Conservation (phyloP, 257 asterid genomes). For the Voacanga thouarsii region DNA sequence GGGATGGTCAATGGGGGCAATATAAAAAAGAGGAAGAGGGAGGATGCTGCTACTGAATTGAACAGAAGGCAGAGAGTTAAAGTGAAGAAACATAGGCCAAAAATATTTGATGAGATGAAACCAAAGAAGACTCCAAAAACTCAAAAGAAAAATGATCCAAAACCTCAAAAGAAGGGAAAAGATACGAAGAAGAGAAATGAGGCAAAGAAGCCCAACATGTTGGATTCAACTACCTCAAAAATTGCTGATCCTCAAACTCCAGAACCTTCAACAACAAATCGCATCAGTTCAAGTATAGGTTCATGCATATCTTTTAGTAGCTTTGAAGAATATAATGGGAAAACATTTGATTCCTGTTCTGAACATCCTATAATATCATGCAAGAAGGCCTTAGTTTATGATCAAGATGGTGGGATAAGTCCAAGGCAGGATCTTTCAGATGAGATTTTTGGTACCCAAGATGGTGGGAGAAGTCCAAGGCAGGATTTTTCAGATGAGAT, state of each 20-base stretch:
- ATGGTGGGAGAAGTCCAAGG: neutral
- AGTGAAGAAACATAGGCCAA: constrained; percentile 1
- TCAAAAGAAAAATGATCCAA: neutral
- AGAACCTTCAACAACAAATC: neutral
- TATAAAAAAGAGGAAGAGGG: neutral
- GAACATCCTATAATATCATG: neutral
- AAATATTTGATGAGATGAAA: neutral
- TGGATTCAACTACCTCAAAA: neutral
- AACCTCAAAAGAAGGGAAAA: neutral
- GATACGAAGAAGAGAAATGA: neutral
- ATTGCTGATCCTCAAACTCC: neutral
- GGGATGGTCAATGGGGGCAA: neutral
- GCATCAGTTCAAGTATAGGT: neutral
- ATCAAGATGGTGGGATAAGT: neutral
- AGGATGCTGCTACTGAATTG: neutral
- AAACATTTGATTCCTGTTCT: neutral
- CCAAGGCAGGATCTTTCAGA: neutral
- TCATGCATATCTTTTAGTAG: neutral
- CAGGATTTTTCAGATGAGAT: neutral
- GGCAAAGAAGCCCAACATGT: neutral
- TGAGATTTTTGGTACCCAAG: neutral
- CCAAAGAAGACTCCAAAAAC: neutral
- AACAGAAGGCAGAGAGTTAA: neutral
- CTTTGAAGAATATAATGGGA: neutral
- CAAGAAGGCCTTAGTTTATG: neutral